Conservation (phyloP, 768 basidiomycete genomes). For the Kwoniella botswanensis region DNA sequence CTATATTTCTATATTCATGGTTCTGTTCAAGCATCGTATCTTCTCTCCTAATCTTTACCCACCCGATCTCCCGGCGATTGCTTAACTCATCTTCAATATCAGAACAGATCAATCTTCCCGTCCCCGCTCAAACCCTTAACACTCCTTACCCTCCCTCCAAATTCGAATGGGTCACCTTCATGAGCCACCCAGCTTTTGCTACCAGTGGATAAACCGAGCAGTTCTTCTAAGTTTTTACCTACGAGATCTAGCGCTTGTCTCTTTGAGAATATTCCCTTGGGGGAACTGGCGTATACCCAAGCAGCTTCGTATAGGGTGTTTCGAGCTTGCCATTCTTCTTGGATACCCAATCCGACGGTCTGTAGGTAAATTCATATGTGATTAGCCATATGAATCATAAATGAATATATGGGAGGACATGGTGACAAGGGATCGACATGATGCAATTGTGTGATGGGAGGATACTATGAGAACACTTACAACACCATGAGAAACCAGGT, state of each 20-base stretch:
- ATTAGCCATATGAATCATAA: background rate
- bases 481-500: conserved; percentile 71
- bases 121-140: conserved; percentile 60
- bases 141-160: conserved; percentile 64
- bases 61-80: too few relatives aligned
- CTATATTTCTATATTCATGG: too few relatives aligned
- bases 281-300: conserved; percentile 68
- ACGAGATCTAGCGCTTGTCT: conserved; percentile 64
- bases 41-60: too few relatives aligned
- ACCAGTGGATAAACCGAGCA: conserved; percentile 60
- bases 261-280: conserved; percentile 60
- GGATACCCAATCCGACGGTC: conserved; percentile 61
- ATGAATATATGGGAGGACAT: background rate
- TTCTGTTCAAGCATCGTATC: too few relatives aligned
- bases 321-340: conserved; percentile 72
- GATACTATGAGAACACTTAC: conserved; percentile 49
- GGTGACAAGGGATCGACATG: background rate
- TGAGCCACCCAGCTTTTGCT: conserved; percentile 52
- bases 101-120: conserved; percentile 61
- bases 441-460: conserved; percentile 68
- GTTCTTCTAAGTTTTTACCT: conserved; percentile 65
- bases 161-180: conserved; percentile 67
- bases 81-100: too few relatives aligned
- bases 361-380: conserved; percentile 7
- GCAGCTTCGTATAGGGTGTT: conserved; percentile 79